These are phyloP conservation scores for Rhododendron kiyosumense DNA, from an alignment of 148 eudicot species.

Conservation along the genomic window DNA sequence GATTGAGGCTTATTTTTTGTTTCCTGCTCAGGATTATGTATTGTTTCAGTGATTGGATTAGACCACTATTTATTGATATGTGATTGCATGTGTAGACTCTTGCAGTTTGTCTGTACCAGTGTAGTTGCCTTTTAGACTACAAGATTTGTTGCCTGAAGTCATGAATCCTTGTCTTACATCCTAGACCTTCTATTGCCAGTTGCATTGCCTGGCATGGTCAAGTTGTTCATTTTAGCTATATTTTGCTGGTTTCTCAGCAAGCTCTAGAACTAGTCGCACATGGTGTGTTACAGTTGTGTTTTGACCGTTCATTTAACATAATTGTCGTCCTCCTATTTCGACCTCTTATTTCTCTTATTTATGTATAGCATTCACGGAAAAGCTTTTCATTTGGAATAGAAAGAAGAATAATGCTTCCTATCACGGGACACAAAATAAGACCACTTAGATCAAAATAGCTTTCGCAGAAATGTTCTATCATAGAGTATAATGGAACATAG, in stretches of 20 bases:
- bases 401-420: no score
- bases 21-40: background rate
- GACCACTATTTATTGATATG: background rate
- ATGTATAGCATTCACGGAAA: background rate
- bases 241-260: background rate
- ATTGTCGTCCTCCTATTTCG: background rate
- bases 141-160: background rate
- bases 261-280: background rate
- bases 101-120: background rate
- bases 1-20: background rate
- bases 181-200: background rate
- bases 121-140: background rate
- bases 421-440: no score
- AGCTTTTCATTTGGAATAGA: background rate
- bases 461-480: no score
- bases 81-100: background rate
- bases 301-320: background rate
- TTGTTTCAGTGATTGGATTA: background rate
- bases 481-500: no score
- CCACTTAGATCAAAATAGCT: no score
- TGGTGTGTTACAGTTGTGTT: background rate
- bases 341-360: background rate
- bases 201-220: background rate
- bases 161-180: background rate
- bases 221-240: background rate